These are phyloP conservation scores for Parasarocladium wereldwijsianum DNA, from an alignment of 2,329 filamentous ascomycete species.

Conservation along the genomic window DNA sequence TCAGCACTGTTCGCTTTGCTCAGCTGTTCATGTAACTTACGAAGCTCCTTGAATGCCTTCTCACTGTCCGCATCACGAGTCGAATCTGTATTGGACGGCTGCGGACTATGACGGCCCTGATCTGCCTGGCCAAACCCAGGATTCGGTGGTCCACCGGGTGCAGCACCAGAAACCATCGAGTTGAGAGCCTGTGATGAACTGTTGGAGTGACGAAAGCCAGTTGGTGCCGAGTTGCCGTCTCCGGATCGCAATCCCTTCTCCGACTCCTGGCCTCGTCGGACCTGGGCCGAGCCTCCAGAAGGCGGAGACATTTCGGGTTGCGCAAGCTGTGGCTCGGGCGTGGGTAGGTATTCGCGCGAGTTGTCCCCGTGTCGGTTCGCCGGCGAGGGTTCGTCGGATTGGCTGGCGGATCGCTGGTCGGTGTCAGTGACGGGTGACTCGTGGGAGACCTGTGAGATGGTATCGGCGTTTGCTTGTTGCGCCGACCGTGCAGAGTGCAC, in stretches of 20 bases:
- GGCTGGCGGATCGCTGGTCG: constrained; percentile 25
- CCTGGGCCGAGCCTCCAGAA: constrained; percentile 24
- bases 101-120: constrained; percentile 40
- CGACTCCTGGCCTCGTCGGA: constrained; percentile 32
- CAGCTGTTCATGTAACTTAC: constrained; percentile 21
- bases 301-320: constrained; percentile 32
- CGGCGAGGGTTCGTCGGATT: constrained; percentile 27
- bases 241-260: constrained; percentile 26
- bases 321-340: constrained; percentile 15
- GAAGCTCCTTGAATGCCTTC: constrained; percentile 41
- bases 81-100: constrained; percentile 27
- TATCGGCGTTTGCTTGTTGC: constrained; percentile 36
- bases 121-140: constrained; percentile 27
- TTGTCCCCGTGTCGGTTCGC: constrained; percentile 20
- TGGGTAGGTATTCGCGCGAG: constrained; percentile 4
- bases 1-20: constrained; percentile 22
- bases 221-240: constrained; percentile 28
- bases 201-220: constrained; percentile 37
- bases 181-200: constrained; percentile 26
- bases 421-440: constrained; percentile 40
- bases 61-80: constrained; percentile 30
- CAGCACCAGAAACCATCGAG: constrained; percentile 25
- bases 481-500: constrained; percentile 1
- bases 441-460: constrained; percentile 46
- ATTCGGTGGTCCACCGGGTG: constrained; percentile 13